phyloP scores from a whole-genome alignment of 495 filamentous ascomycete species.

The Echria macrotheca region DNA sequence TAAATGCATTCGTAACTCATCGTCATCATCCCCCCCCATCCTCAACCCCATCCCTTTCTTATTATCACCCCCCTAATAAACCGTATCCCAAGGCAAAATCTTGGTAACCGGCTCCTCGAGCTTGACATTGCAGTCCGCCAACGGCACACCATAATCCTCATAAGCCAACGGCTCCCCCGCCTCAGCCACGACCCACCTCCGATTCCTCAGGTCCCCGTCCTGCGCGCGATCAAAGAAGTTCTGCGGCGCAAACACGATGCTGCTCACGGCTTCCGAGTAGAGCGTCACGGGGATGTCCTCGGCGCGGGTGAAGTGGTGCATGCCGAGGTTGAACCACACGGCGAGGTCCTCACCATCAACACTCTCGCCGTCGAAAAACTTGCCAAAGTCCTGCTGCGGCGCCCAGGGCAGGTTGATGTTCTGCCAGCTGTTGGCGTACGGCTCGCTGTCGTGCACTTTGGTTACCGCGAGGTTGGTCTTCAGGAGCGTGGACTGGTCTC shows the following conservation, averaged over 20 bases:
- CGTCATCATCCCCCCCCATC: too few species aligned
- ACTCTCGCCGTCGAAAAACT: constrained; percentile 49
- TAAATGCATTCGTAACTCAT: too few species aligned
- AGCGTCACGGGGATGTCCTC: constrained; percentile 52
- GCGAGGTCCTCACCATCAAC: constrained; percentile 48
- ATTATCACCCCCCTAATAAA: too few species aligned
- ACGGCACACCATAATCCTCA: constrained; percentile 14
- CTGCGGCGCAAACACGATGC: constrained; percentile 41
- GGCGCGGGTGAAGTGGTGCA: constrained; percentile 52
- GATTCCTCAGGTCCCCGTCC: constrained; percentile 17
- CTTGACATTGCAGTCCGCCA: constrained; percentile 13
- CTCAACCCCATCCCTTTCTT: too few species aligned
- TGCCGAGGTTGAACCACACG: constrained; percentile 50
- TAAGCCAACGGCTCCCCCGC: constrained; percentile 6
- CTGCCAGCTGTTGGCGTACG: constrained; percentile 40
- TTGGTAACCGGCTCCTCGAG: constrained; percentile 15
- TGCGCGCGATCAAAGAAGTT: constrained; percentile 33
- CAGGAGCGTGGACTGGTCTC: constrained; percentile 40
- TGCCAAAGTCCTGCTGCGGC: constrained; percentile 49
- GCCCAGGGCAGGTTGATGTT: constrained; percentile 42
- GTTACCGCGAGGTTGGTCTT: constrained; percentile 46
- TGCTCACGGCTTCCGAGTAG: constrained; percentile 40
- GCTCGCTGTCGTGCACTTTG: constrained; percentile 49
- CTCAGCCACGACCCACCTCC: constrained; percentile 12
- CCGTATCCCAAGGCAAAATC: too few species aligned